Conservation (phyloP, 306 rosid genomes). For the Cicer chorassanicum region DNA sequence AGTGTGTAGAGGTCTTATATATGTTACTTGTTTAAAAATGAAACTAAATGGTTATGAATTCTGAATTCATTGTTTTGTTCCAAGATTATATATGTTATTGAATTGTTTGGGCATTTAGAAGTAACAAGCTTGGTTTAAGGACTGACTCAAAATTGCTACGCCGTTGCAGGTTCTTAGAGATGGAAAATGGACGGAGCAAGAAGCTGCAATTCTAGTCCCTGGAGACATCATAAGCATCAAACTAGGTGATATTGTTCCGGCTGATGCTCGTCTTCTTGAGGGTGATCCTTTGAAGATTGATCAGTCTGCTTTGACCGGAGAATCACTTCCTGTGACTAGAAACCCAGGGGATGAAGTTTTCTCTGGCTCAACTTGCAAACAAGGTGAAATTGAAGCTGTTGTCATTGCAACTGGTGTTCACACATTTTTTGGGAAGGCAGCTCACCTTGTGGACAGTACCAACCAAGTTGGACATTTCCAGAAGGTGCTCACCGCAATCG, state of each 20-base stretch:
- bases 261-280: constrained; percentile 99
- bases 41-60: constrained; percentile 21
- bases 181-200: constrained; percentile 91
- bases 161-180: constrained; percentile 82
- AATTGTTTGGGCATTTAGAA: constrained; percentile 21
- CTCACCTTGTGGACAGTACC: constrained; percentile 96
- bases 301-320: constrained; percentile 98
- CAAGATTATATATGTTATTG: background rate
- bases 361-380: constrained; percentile 99
- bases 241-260: constrained; percentile 94
- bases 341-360: constrained; percentile 92
- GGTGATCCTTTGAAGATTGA: constrained; percentile 95
- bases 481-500: constrained; percentile 89
- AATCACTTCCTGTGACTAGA: constrained; percentile 93
- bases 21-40: background rate
- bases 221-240: constrained; percentile 95
- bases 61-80: constrained; percentile 19
- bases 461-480: constrained; percentile 99
- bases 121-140: constrained; percentile 32
- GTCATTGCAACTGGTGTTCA: constrained; percentile 99
- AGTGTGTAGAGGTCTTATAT: constrained; percentile 9
- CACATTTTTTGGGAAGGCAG: constrained; percentile 98
- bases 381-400: constrained; percentile 96
- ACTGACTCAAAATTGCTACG: constrained; percentile 33
- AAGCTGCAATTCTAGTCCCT: constrained; percentile 92